Evolutionary conservation across 2,329 filamentous ascomycete species (phyloP).

Genomic region (Fusarium xyrophilum): DNA sequence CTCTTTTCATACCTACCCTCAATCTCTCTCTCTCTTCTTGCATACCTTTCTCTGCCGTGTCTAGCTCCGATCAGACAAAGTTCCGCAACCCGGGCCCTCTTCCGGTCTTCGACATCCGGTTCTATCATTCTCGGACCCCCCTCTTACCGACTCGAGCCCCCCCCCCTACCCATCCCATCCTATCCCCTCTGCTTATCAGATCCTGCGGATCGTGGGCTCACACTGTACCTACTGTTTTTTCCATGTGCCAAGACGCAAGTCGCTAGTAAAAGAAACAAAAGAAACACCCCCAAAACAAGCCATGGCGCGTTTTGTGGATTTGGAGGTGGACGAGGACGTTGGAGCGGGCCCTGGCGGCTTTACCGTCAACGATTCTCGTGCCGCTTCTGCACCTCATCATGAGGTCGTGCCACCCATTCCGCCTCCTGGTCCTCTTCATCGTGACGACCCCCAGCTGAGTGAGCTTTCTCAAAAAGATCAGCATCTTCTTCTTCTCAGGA

Average conservation of each 20-base stretch:
- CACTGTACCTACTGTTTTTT: conserved; percentile 21
- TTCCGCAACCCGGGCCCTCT: conserved; percentile 26
- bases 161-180: conserved; percentile 7
- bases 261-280: conserved; percentile 8
- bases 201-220: conserved; percentile 33
- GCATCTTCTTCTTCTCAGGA: conserved; percentile 39
- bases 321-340: conserved; percentile 39
- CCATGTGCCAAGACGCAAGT: conserved; percentile 18
- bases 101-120: conserved; percentile 35
- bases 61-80: conserved; percentile 22
- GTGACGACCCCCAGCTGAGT: conserved; percentile 32
- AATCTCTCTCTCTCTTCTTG: not conserved
- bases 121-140: conserved; percentile 33
- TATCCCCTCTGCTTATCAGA: conserved; percentile 40
- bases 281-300: conserved; percentile 10
- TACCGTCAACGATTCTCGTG: conserved; percentile 27
- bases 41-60: conserved; percentile 12
- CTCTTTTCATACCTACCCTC: conserved; percentile 2
- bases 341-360: conserved; percentile 28
- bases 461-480: conserved; percentile 38
- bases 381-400: conserved; percentile 34
- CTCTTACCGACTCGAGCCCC: conserved; percentile 1
- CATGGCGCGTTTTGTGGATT: conserved; percentile 44
- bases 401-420: conserved; percentile 32
- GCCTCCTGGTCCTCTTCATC: conserved; percentile 37